Conservation (phyloP, 2,329 filamentous ascomycete species). For the Zopfia rhizophila region DNA sequence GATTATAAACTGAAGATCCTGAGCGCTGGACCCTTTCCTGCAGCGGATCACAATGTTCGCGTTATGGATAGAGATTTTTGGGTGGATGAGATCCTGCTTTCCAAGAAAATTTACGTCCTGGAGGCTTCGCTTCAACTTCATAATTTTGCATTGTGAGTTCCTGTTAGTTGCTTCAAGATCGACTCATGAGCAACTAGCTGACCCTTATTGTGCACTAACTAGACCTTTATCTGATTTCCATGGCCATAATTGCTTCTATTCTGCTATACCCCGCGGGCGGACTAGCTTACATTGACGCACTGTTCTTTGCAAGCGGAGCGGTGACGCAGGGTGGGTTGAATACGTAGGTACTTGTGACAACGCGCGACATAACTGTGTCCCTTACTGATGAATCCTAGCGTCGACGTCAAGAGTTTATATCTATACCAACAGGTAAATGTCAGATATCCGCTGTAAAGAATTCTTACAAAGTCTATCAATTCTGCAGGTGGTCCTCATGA, state of each 20-base stretch:
- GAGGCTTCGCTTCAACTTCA: conserved; percentile 85
- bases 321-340: conserved; percentile 92
- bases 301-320: conserved; percentile 81
- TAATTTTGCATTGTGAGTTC: conserved; percentile 74
- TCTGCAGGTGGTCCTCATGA: too few species aligned
- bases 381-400: conserved; percentile 24
- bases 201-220: neutral
- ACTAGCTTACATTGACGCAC: conserved; percentile 80
- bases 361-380: neutral
- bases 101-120: too few species aligned
- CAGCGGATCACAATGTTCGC: too few species aligned
- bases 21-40: too few species aligned
- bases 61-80: too few species aligned
- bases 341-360: conserved; percentile 63
- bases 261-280: conserved; percentile 73
- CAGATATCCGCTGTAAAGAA: too few species aligned
- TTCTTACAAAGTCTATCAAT: too few species aligned
- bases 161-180: neutral
- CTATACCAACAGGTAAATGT: conserved; percentile 57
- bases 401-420: conserved; percentile 55
- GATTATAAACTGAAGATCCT: too few species aligned
- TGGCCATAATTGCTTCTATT: conserved; percentile 76
- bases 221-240: conserved; percentile 81
- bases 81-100: too few species aligned
- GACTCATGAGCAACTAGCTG: too few species aligned